Evolutionary conservation across 768 basidiomycete genomes (phyloP).

Genomic region (Psilocybe cyanescens): DNA sequence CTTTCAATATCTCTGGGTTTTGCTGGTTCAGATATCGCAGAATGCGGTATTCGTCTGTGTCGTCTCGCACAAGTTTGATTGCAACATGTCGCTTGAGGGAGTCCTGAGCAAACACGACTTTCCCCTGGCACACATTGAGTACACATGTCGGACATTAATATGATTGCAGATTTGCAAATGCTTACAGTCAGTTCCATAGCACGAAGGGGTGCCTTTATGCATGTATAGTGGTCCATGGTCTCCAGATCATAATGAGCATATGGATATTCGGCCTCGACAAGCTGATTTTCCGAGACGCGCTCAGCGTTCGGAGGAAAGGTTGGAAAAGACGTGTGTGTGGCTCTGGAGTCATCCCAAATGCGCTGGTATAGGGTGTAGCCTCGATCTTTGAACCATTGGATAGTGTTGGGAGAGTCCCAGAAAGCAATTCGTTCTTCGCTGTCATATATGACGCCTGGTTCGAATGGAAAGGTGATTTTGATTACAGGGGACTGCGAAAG

Average conservation of each 20-base stretch:
- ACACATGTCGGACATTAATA: no score
- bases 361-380: constrained; percentile 10
- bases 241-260: constrained; percentile 5
- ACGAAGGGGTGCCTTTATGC: neutral
- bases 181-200: neutral
- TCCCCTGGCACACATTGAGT: neutral
- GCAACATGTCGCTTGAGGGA: no score
- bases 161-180: constrained; percentile 14
- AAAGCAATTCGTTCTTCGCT: neutral
- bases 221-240: no score
- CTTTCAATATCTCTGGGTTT: no score
- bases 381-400: constrained; percentile 5
- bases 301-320: neutral
- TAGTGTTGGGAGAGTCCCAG: neutral
- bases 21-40: no score
- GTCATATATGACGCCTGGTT: no score
- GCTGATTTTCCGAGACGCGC: no score
- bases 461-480: no score
- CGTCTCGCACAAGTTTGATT: no score
- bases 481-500: no score
- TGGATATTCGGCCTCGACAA: constrained; percentile 8
- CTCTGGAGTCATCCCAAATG: neutral
- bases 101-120: neutral
- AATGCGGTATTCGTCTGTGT: no score
- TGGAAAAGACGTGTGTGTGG: neutral